Conservation (phyloP, 306 rosid genomes). For the Cicer chorassanicum region DNA sequence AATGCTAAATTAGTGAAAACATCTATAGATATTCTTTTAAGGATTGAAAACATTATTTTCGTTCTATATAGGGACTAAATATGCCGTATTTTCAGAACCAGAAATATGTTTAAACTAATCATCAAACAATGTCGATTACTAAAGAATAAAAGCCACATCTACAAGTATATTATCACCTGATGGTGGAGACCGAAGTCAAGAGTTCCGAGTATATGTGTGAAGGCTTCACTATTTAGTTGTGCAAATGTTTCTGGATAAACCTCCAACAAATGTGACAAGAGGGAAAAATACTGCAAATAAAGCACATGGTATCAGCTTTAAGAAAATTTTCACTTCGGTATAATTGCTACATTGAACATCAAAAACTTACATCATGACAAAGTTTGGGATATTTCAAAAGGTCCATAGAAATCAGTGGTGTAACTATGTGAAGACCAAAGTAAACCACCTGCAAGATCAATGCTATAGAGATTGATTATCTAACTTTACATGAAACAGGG, state of each 20-base stretch:
- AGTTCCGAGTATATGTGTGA: constrained; percentile 79
- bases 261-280: constrained; percentile 87
- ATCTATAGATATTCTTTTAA: background rate
- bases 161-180: constrained; percentile 63
- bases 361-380: constrained; percentile 82
- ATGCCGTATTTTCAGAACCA: background rate
- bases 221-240: constrained; percentile 71
- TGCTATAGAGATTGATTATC: constrained; percentile 44
- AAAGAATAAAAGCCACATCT: constrained; percentile 26
- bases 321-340: constrained; percentile 24
- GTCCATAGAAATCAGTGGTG: constrained; percentile 87
- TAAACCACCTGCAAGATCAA: constrained; percentile 77
- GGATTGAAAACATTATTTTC: background rate
- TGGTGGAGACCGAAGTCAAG: constrained; percentile 90
- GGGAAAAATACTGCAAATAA: constrained; percentile 83
- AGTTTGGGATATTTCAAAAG: constrained; percentile 93
- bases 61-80: constrained; percentile 1
- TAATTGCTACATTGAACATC: constrained; percentile 34
- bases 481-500: constrained; percentile 24
- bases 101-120: background rate
- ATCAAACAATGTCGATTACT: constrained; percentile 28
- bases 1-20: constrained; percentile 24
- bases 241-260: constrained; percentile 97
- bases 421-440: constrained; percentile 89
- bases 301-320: constrained; percentile 47